Percentiles rank a stretch among this genome's conserved stretches.
Conservation (phyloP, 192 early-diverging fungal genomes). For the Coemansia sp. region DNA sequence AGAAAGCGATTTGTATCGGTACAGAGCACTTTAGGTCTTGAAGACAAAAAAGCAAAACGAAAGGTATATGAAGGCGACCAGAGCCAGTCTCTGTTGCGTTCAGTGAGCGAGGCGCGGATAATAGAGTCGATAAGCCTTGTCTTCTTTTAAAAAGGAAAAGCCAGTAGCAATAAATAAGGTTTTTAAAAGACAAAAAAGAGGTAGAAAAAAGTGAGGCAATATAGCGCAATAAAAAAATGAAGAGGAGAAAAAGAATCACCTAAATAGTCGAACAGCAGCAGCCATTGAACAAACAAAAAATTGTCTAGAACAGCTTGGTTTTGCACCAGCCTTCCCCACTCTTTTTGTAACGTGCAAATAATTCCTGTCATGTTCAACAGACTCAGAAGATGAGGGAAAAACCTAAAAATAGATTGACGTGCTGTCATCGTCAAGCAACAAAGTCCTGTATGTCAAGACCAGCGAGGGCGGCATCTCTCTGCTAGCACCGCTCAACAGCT, state of each 20-base stretch:
- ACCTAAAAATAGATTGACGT: neutral
- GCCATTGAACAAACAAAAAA: neutral
- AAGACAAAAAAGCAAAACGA: neutral
- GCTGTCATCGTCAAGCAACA: neutral
- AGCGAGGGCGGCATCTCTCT: neutral
- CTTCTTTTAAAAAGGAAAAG: neutral
- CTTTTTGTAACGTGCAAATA: neutral
- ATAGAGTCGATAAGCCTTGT: neutral
- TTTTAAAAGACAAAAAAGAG: neutral
- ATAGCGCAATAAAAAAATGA: constrained; percentile 2
- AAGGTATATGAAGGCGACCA: too few species aligned
- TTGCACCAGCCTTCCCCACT: neutral
- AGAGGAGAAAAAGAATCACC: neutral
- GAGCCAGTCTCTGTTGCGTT: neutral
- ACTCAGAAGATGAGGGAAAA: neutral
- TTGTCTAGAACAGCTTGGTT: neutral
- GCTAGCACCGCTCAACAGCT: neutral
- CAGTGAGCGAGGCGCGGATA: neutral
- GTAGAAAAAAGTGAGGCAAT: neutral
- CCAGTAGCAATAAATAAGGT: neutral
- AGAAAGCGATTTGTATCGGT: neutral
- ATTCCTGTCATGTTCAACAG: neutral
- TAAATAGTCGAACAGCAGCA: neutral
- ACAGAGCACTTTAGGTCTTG: neutral
- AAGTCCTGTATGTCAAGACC: neutral